phyloP scores from a whole-genome alignment of 1,284 basidiomycete species.

The Cryptococcus deneoformans region DNA sequence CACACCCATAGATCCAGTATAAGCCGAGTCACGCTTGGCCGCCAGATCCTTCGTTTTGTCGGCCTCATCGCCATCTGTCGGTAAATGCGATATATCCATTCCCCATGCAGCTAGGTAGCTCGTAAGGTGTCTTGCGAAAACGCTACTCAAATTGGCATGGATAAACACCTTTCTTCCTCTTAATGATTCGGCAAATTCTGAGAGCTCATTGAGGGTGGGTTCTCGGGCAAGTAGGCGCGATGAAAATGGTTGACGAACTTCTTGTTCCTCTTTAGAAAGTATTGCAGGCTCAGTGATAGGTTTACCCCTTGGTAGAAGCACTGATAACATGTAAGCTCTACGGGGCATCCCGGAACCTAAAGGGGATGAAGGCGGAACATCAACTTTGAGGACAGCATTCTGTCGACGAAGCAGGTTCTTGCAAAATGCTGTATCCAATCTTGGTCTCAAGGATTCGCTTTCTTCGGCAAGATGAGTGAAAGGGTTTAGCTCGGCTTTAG shows the following conservation, averaged over 20 bases:
- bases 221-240: constrained; percentile 59
- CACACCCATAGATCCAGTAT: constrained; percentile 15
- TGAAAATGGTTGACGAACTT: constrained; percentile 53
- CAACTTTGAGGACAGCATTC: constrained; percentile 57
- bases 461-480: constrained; percentile 37
- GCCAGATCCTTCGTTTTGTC: constrained; percentile 1
- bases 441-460: constrained; percentile 51
- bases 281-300: constrained; percentile 40
- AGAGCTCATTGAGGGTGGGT: constrained; percentile 71
- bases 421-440: constrained; percentile 62
- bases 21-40: constrained; percentile 29
- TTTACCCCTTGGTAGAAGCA: constrained; percentile 43
- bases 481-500: constrained; percentile 42
- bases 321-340: constrained; percentile 47
- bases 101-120: constrained; percentile 92
- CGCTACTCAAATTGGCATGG: constrained; percentile 74
- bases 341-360: constrained; percentile 28
- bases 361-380: constrained; percentile 37
- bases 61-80: constrained; percentile 50
- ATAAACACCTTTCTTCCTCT: constrained; percentile 76
- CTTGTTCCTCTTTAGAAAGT: constrained; percentile 54
- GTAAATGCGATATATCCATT: constrained; percentile 81
- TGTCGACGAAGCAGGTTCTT: constrained; percentile 65
- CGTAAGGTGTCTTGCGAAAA: constrained; percentile 85
- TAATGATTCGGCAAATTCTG: constrained; percentile 72